Conservation (phyloP, 352 stramenopile genomes). For the Phytophthora cryptogea region DNA sequence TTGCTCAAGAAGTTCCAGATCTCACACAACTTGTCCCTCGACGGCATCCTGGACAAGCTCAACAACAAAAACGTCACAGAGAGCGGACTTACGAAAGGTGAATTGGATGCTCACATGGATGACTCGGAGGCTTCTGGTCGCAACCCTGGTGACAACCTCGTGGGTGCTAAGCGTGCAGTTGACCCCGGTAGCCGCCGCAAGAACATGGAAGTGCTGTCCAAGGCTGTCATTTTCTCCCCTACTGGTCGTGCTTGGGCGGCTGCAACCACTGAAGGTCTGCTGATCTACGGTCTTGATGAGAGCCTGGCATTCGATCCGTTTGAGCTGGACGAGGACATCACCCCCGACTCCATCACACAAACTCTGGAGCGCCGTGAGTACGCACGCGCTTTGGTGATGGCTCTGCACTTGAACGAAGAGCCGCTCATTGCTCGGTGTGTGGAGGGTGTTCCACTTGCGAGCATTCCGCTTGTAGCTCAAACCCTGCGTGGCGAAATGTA, state of each 20-base stretch:
- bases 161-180: conserved; percentile 89
- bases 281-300: conserved; percentile 97
- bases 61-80: conserved; percentile 90
- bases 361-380: conserved; percentile 91
- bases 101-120: conserved; percentile 74
- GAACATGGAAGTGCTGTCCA: conserved; percentile 88
- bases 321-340: conserved; percentile 98
- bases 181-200: conserved; percentile 90
- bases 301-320: conserved; percentile 99
- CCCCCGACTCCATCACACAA: conserved; percentile 90
- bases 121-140: conserved; percentile 34
- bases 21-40: conserved; percentile 96
- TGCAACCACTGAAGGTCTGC: conserved; percentile 96
- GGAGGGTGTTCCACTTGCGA: conserved; percentile 89
- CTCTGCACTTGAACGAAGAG: conserved; percentile 97
- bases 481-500: conserved; percentile 90
- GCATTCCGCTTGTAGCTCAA: conserved; percentile 91
- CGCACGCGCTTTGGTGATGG: conserved; percentile 94
- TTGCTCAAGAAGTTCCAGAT: conserved; percentile 99
- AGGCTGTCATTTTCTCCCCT: conserved; percentile 96
- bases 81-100: conserved; percentile 65
- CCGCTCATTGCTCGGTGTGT: conserved; percentile 92
- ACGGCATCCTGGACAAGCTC: conserved; percentile 97
- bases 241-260: conserved; percentile 97
- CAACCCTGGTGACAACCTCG: conserved; percentile 53